Base-by-base conservation (phyloP, 345 rosid species). In the Anacardium occidentale region DNA sequence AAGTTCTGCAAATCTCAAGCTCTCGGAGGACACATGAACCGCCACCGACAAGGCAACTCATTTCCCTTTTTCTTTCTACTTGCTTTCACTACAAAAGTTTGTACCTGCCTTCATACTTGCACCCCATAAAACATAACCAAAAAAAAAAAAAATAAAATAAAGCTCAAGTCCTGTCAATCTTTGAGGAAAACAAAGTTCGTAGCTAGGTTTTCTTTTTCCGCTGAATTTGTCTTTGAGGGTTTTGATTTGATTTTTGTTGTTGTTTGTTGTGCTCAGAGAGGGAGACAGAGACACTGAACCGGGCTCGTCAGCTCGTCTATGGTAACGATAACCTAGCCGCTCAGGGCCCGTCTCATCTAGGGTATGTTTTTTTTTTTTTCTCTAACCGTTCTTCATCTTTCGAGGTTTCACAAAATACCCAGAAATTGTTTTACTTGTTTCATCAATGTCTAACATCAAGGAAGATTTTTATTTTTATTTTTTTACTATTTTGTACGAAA, bases 1-100 rank as follows among this genome's bases (percentile, higher is more conserved):
- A 93, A 90, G 95, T 96, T 96, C 84, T 90, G 97, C 90, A 96
- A 96, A 85, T 96, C 99, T 73, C 99, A 96, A 93, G 99, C 99
- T 69, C 99, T 96, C 10, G 99, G 99, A 42, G 99, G 98, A 62
- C 99, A 96, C 90, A 96, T 96, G 99, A 96, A 96, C 83, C 97
- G 99, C 80, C 99, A 96, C 83, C 89, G 99, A 77, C 98, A 96
- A 96, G 98, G 99, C 77, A 86, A 83, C 76, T 56, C 56, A 7
- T 32, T 57, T 64, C 59, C 8, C 37, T 62, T 21, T 32, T 18
- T 50, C 26, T 14, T 50, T 25, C 13, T 51, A 20, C 42, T 29
- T 13, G 7, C 29, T 47, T 47, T 47, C 18, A 50, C 18, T 32
- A 29, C 29, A 20, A 17, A 59, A 29, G 34, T 15, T 37, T 12